Evolutionary conservation across 768 basidiomycete genomes (phyloP).

Genomic region (Pleurotus djamor): DNA sequence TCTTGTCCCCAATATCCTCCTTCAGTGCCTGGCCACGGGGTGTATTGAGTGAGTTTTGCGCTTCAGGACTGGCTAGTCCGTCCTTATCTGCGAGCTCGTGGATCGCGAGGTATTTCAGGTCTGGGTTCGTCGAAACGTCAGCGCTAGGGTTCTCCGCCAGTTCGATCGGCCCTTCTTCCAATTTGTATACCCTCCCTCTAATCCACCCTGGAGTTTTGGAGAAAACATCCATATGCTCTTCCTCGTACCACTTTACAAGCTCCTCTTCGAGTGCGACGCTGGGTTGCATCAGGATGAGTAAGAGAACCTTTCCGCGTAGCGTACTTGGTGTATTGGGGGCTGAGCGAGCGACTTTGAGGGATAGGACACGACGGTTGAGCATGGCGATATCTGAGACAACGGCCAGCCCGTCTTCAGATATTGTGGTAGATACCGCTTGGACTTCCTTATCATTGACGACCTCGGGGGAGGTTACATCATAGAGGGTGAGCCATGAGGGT

Average conservation of each 20-base stretch:
- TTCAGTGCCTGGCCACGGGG: background rate
- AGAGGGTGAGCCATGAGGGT: conserved; percentile 27
- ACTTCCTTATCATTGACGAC: conserved; percentile 5
- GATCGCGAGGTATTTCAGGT: background rate
- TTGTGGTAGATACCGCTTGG: background rate
- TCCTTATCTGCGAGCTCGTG: background rate
- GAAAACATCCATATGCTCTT: conserved; percentile 27
- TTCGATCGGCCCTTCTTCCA: conserved; percentile 16
- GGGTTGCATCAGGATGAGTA: conserved; percentile 19
- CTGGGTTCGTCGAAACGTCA: background rate
- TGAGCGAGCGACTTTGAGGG: background rate
- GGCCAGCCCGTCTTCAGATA: background rate
- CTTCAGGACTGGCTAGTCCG: background rate
- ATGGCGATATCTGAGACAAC: background rate
- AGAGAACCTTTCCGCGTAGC: conserved; percentile 13
- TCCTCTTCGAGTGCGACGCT: conserved; percentile 21
- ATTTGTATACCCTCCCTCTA: conserved; percentile 22
- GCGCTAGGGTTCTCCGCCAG: conserved; percentile 11
- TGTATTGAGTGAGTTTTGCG: background rate
- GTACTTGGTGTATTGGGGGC: background rate
- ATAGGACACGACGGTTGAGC: background rate
- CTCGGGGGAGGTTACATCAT: conserved; percentile 20
- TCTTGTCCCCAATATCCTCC: background rate
- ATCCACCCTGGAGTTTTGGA: conserved; percentile 26
- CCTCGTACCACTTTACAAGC: conserved; percentile 32